A percentile compares a stretch with the other conserved stretches of the same genome.
Conservation (phyloP, 805 yeast species). For the Starmera pachycereana region DNA sequence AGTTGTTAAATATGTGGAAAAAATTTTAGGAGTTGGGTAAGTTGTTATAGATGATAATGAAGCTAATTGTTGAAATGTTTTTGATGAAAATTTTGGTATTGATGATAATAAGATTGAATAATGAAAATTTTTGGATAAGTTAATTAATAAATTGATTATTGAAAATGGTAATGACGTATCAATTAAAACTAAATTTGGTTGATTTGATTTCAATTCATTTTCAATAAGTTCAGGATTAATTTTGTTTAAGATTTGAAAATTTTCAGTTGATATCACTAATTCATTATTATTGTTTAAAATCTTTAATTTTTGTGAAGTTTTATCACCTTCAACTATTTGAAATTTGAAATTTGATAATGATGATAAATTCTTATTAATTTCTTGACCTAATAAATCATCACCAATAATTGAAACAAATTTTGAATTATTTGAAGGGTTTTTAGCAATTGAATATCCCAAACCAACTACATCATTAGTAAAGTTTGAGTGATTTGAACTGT, state of each 20-base stretch:
- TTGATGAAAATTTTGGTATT: too few species aligned
- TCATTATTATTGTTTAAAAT: conserved; percentile 54
- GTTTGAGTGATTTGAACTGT: conserved; percentile 44
- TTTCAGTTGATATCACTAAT: conserved; percentile 70
- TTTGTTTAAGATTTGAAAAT: conserved; percentile 62
- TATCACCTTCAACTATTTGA: conserved; percentile 3
- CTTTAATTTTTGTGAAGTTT: conserved; percentile 68
- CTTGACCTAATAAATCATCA: conserved; percentile 41
- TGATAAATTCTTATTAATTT: conserved; percentile 25
- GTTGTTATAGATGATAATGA: conserved; percentile 9
- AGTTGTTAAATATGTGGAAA: conserved; percentile 50
- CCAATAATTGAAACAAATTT: conserved; percentile 54
- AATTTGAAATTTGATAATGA: conserved; percentile 18
- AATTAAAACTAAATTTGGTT: conserved; percentile 42
- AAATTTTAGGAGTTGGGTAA: conserved; percentile 1
- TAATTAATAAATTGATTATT: too few species aligned
- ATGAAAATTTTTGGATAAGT: too few species aligned
- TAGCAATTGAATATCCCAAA: conserved; percentile 71
- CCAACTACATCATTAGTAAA: conserved; percentile 62
- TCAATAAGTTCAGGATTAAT: conserved; percentile 32
- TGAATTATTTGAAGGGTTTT: conserved; percentile 19
- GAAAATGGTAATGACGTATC: conserved; percentile 34
- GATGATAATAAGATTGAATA: too few species aligned
- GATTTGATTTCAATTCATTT: conserved; percentile 26
- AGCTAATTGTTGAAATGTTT: not conserved